Evolutionary conservation across 805 yeast genomes (phyloP).

Genomic region (Teunomyces cretensis): DNA sequence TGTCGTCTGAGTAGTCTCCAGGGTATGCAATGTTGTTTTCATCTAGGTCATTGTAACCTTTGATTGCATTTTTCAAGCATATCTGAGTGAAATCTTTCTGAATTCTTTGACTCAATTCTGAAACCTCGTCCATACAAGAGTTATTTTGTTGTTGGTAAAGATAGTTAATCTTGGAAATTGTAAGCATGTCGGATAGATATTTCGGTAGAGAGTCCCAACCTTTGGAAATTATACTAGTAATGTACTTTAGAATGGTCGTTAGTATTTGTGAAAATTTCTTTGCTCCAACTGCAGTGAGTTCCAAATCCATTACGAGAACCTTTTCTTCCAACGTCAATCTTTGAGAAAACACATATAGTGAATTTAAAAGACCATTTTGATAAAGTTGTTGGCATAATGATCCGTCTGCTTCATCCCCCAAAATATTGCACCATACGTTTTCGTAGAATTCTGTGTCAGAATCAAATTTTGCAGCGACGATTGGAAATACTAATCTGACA

Average conservation of each 20-base stretch:
- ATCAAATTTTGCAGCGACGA: conserved; percentile 7
- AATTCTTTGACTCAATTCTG: conserved; percentile 38
- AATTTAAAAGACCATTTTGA: conserved; percentile 30
- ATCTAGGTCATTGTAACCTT: conserved; percentile 37
- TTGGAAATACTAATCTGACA: conserved; percentile 50
- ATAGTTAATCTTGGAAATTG: conserved; percentile 44
- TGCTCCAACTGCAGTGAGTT: conserved; percentile 48
- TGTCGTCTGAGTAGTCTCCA: conserved; percentile 28
- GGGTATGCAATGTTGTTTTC: conserved; percentile 21
- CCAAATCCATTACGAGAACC: conserved; percentile 50
- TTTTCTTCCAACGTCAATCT: conserved; percentile 32
- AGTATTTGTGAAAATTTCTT: conserved; percentile 34
- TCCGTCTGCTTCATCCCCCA: conserved; percentile 61
- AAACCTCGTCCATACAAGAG: conserved; percentile 50
- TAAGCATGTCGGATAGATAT: conserved; percentile 47
- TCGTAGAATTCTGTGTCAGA: conserved; percentile 22
- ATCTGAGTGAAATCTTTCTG: conserved; percentile 32
- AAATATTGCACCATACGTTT: conserved; percentile 52
- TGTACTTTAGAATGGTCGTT: conserved; percentile 29
- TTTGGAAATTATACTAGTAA: conserved; percentile 8
- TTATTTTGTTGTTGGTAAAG: conserved; percentile 36
- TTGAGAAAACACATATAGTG: conserved; percentile 44
- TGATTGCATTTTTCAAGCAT: conserved; percentile 41
- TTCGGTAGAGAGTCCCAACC: conserved; percentile 28
- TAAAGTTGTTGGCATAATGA: conserved; percentile 47